Base-by-base conservation (phyloP, 2,329 filamentous ascomycete species). In the Tolypocladium cylindrosporum region DNA sequence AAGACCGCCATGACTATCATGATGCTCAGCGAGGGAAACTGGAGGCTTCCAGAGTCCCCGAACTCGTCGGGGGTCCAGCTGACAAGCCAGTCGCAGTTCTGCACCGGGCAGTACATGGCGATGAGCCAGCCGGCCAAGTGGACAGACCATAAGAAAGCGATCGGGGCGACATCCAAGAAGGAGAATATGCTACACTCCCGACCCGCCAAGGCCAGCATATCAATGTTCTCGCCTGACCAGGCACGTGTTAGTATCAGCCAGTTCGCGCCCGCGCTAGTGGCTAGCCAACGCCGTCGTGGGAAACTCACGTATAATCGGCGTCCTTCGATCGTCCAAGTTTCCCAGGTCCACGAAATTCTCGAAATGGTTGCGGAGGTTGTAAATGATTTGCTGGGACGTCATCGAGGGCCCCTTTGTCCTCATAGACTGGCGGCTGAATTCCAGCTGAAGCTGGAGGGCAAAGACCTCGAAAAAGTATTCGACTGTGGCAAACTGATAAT, bases 381-480 rank as follows among this genome's bases (percentile, higher is more conserved):
- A 64, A 5, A 68, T 56, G 55, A 69, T 62, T 53, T 67, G 63
- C 36, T 69, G 62, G 3, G 65, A 54, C 11, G 56, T 55, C 59
- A 63, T 50, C 7, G 66, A 64, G 1, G 62, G 65, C 0, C 27
- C 10, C 4, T 53, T 34, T 2, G 56, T 57, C 40, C 34, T 59
- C 45, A 57, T 58, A 1, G 9, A 21, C 50, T 65, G 59, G 1
- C 24, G 42, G 5, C 40, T 27, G 54, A 63, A 68, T 51, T 69
- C 66, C 3, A 42, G 57, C 41, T 68, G 65, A 1, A 70, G 57
- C 2, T 65, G 53, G 7, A 68, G 60, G 4, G 66, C 65, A 19
- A 68, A 63, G 4, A 66, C 54, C 45, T 69, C 64, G 53, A 68
- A 68, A 55, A 67, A 69, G 45, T 62, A 61, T 2, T 66, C 62